phyloP scores from a whole-genome alignment of 495 filamentous ascomycete species.

The Penicillium riverlandense region DNA sequence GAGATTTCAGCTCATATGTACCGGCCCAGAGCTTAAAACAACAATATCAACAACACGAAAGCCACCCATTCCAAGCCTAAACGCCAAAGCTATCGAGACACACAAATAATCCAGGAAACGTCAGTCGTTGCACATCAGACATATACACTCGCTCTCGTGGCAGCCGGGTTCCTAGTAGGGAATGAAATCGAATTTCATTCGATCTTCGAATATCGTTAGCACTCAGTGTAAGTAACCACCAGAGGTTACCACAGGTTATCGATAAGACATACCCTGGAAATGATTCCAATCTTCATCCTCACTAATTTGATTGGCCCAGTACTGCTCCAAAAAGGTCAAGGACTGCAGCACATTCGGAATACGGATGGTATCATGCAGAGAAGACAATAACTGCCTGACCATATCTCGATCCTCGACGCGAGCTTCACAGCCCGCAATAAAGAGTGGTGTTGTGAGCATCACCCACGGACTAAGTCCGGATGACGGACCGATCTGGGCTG shows the following conservation, averaged over 20 bases:
- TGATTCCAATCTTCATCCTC: constrained; percentile 40
- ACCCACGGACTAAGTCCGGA: constrained; percentile 39
- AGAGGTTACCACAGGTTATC: background rate
- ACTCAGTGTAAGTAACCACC: background rate
- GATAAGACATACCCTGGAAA: constrained; percentile 32
- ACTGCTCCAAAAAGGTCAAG: constrained; percentile 37
- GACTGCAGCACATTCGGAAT: constrained; percentile 42
- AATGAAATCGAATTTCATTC: constrained; percentile 42
- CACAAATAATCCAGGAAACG: constrained; percentile 1
- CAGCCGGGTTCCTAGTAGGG: constrained; percentile 23
- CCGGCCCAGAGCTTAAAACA: background rate
- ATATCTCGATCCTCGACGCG: constrained; percentile 30
- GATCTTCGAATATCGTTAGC: constrained; percentile 24
- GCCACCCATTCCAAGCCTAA: no score
- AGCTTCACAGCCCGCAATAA: constrained; percentile 41
- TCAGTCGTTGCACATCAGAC: constrained; percentile 15
- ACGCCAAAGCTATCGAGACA: no score
- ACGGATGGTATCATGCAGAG: constrained; percentile 36
- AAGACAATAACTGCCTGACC: constrained; percentile 26
- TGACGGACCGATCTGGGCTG: constrained; percentile 34
- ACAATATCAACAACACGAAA: background rate
- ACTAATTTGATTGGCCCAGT: constrained; percentile 31
- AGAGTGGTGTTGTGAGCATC: constrained; percentile 40
- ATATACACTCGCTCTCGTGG: constrained; percentile 3
- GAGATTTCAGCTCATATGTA: no score